Percentiles rank a stretch among this genome's conserved stretches.
These are phyloP conservation scores for Penicillium crustosum DNA, from an alignment of 2,329 filamentous ascomycete species.

Conservation along the genomic window DNA sequence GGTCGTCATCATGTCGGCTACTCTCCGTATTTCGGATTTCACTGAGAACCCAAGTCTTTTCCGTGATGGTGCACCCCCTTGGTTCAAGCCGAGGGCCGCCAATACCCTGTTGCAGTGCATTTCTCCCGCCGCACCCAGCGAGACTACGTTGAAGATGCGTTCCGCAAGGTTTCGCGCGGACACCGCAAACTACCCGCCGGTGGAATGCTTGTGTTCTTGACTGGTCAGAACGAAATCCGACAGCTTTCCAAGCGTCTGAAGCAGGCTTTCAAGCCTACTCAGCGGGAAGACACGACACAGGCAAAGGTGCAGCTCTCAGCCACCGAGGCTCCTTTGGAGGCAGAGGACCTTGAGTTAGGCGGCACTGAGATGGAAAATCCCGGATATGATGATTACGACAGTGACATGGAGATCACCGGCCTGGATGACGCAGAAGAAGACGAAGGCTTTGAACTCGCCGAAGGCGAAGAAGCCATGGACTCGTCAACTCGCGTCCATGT, in stretches of 20 bases:
- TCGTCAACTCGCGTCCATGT: conserved; percentile 74
- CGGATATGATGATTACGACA: conserved; percentile 53
- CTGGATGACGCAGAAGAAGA: conserved; percentile 60
- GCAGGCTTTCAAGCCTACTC: conserved; percentile 61
- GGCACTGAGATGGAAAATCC: conserved; percentile 50
- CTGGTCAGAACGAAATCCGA: conserved; percentile 87
- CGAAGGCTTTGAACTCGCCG: conserved; percentile 64
- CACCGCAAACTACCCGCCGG: conserved; percentile 88
- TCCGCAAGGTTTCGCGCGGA: conserved; percentile 79
- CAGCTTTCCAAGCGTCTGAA: conserved; percentile 78
- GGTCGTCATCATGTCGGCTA: conserved; percentile 97
- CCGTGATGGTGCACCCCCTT: conserved; percentile 68
- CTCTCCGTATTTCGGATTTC: conserved; percentile 85
- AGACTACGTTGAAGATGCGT: conserved; percentile 90
- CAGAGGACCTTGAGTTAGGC: conserved; percentile 84
- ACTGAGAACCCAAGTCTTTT: conserved; percentile 82
- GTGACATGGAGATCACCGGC: conserved; percentile 61
- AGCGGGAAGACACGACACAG: conserved; percentile 52
- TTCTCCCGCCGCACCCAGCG: conserved; percentile 79
- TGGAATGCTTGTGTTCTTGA: conserved; percentile 90
- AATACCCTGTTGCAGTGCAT: conserved; percentile 86
- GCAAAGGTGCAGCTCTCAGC: conserved; percentile 74
- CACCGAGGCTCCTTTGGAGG: conserved; percentile 74
- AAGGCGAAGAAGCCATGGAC: conserved; percentile 56
- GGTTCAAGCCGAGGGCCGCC: conserved; percentile 84